Base-by-base conservation (phyloP, 306 rosid genomes). In the Quercus glauca region DNA sequence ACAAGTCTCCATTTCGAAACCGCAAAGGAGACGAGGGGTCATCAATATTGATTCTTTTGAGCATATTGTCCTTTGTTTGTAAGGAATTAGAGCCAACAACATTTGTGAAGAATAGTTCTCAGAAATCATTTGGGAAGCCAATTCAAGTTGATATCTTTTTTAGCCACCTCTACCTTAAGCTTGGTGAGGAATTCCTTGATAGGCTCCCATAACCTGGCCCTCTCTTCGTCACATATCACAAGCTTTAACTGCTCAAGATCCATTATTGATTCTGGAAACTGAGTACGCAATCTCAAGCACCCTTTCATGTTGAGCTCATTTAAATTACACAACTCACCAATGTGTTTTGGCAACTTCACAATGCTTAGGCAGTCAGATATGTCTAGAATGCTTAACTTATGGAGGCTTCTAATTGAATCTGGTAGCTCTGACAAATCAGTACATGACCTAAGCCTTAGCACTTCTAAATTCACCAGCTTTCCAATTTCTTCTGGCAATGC, bases 161-260 rank as follows among this genome's bases (percentile, higher is more conserved):
- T 14, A 3, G 43, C 72, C 55, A 71, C 80, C 73, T 19, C 81
- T 5, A 78, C 1, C 8, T 64, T 17, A 0, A 12, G 69, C 33
- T 26, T 6, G 2, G 69, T 35, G 79, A 2, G 31, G 65, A 33
- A 79, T 52, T 67, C 76, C 11, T 21, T 21, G 18, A 26, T n/a
- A 31, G 6, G 82, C 75, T 75, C 28, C 78, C 71, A 20, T 52
- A 57, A 65, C 71, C 35, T 35, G 45, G 33, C 76, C 61, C 33
- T 69, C 78, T 86, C 83, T 63, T 71, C 71, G 19, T 86, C 87
- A 69, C 87, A 86, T 9, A 73, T 58, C 70, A 86, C 81, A 20
- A 80, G 71, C 76, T 75, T 5, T 23, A 83, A 58, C 15, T 23
- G 53, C 43, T 73, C 67, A 14, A 86, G 73, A 52, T 78, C 59